Percentiles rank a stretch among this genome's conserved stretches.
Evolutionary conservation across 148 eudicot species (phyloP).

Genomic region (Chenopodium formosanum): DNA sequence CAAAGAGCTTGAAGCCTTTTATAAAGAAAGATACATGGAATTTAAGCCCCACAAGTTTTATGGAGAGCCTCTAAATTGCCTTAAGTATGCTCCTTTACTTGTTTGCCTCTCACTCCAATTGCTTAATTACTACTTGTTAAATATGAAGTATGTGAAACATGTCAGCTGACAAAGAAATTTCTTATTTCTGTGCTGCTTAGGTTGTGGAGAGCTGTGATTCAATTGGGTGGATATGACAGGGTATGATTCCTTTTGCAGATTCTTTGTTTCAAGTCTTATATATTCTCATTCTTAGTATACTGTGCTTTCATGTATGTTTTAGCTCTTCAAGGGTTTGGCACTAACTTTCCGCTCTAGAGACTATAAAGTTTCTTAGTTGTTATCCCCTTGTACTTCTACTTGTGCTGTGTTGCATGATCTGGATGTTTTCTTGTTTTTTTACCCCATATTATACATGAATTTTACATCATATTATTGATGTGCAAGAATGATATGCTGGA

Average conservation of each 20-base stretch:
- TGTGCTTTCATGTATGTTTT: neutral
- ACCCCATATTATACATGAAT: neutral
- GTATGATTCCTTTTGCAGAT: slow-evolving; percentile 40
- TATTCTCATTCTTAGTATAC: neutral
- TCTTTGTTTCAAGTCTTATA: neutral
- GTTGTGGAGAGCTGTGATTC: slow-evolving; percentile 85
- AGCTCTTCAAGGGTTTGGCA: neutral
- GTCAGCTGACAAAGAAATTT: slow-evolving; percentile 9
- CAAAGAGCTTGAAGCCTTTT: slow-evolving; percentile 64
- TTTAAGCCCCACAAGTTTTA: slow-evolving; percentile 90
- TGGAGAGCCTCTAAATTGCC: slow-evolving; percentile 78
- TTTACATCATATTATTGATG: too few species aligned
- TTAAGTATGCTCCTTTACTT: slow-evolving; percentile 53
- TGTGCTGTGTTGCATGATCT: too few species aligned
- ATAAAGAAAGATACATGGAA: slow-evolving; percentile 56
- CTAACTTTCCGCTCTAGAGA: neutral
- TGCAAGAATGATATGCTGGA: neutral
- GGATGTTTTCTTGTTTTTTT: neutral
- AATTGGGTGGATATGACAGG: slow-evolving; percentile 93
- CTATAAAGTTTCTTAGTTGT: neutral
- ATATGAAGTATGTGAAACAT: neutral
- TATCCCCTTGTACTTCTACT: neutral
- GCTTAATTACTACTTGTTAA: too few species aligned
- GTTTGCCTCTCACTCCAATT: neutral
- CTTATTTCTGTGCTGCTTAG: slow-evolving; percentile 37